phyloP scores from a whole-genome alignment of 176 grass and related monocot species.

The Eremochloa ophiuroides region DNA sequence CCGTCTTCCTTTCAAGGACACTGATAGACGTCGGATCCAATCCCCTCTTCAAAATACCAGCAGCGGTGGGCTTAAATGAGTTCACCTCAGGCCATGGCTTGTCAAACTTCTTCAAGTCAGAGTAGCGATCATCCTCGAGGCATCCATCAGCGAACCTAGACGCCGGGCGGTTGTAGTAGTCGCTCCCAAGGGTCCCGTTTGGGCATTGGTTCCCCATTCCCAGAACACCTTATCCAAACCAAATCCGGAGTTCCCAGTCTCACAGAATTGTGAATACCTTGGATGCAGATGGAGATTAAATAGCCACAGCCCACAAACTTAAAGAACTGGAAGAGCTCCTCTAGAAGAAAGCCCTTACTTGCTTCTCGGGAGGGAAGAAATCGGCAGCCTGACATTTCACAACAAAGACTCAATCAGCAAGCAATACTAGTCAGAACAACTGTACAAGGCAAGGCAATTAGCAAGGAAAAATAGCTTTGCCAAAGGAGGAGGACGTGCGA shows the following conservation, averaged over 20 bases:
- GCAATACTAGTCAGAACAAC: background rate
- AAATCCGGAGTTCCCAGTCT: constrained; percentile 22
- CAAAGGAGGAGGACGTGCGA: constrained; percentile 20
- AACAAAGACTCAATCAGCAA: constrained; percentile 38
- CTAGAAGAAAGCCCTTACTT: background rate
- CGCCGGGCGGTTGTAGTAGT: constrained; percentile 29
- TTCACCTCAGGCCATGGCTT: constrained; percentile 43
- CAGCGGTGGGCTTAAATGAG: constrained; percentile 40
- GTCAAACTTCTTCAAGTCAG: constrained; percentile 37
- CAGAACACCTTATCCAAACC: constrained; percentile 9
- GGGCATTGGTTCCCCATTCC: constrained; percentile 54
- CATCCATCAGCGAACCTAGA: constrained; percentile 35
- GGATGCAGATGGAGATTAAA: constrained; percentile 19
- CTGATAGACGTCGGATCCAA: constrained; percentile 37
- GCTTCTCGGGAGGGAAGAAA: constrained; percentile 8
- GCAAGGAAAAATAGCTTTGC: background rate
- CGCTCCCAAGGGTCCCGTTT: constrained; percentile 51
- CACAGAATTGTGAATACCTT: constrained; percentile 5
- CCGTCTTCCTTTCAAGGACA: constrained; percentile 70
- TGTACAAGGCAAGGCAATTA: constrained; percentile 20
- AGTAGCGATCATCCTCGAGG: constrained; percentile 32
- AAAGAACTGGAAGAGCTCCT: background rate
- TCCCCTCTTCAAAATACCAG: constrained; percentile 37
- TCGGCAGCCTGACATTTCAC: constrained; percentile 25
- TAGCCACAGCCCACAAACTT: background rate